Base-by-base conservation (phyloP, 148 eudicot species). In the Dysphania ambrosioides region DNA sequence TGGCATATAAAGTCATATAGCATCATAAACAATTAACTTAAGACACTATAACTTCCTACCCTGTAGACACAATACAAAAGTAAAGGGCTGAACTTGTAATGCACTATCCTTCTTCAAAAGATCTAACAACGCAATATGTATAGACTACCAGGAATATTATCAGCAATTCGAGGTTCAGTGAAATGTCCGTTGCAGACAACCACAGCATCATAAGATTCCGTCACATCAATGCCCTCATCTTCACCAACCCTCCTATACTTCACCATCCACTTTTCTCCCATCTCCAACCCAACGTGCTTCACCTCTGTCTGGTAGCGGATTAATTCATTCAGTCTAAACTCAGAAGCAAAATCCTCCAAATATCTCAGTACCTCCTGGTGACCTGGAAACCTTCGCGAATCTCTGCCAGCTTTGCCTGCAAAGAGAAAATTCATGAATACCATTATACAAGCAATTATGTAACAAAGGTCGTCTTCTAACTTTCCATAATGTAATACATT, bases 121-220 rank as follows among this genome's bases (percentile, higher is more conserved):
- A 53, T 19, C 4, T 19, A n/a, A 21, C 6, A 6, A 6, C 5
- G 7, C 1, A 4, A 30, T 60, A 8, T 3, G 13, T 29, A 6
- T 16, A 13, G 16, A 47, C 31, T 88, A 90, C 97, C 97, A 31
- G 92, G 92, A 42, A 94, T 83, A 44, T 66, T 23, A 38, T 85
- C 86, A 6, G 97, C 98, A 29, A 87, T 74, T 36, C 88, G 80
- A 55, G 97, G 97, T 79, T 95, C 88, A 76, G 96, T 79, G 66
- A 78, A 87, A 83, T 95, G 97, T 8, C 98, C 98, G 65, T 81
- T 88, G 74, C 96, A 90, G 15, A 95, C 86, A 68, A 92, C 90
- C 42, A 92, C 98, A 42, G 96, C 93, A 84, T 95, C 98, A 78
- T 81, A 90, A n/a, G 53, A 83, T 81, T 94, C 97, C 63, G 81